Conservation (phyloP, 192 early-diverging fungal genomes). For the Chytriomyces sp. region DNA sequence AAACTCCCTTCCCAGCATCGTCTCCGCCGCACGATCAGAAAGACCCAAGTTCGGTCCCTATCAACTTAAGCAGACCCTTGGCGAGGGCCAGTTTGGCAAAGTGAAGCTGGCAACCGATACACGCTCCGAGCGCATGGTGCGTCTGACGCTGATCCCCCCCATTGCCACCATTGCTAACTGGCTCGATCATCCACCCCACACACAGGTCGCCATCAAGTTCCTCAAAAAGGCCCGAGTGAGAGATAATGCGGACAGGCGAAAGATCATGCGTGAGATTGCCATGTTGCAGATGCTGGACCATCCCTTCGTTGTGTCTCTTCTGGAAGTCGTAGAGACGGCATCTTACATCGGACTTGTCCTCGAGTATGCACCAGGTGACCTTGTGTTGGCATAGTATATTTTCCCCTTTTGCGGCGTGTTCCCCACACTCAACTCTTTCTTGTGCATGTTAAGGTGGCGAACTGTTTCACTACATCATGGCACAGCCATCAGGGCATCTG, state of each 20-base stretch:
- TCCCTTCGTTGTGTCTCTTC: slow-evolving; percentile 86
- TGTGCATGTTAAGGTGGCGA: slow-evolving; percentile 72
- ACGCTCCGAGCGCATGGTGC: neutral
- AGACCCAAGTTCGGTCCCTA: slow-evolving; percentile 53
- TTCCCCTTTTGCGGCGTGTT: no score
- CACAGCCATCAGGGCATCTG: slow-evolving; percentile 80
- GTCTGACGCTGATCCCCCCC: no score
- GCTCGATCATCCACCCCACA: no score
- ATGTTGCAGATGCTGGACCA: slow-evolving; percentile 61
- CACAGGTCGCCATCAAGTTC: slow-evolving; percentile 84
- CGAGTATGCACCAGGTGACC: slow-evolving; percentile 59
- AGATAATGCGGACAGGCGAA: slow-evolving; percentile 12
- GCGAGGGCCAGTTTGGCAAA: slow-evolving; percentile 64
- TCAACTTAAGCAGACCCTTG: slow-evolving; percentile 47
- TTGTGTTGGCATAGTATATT: no score
- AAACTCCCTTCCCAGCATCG: no score
- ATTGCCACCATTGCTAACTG: no score
- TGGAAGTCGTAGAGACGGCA: slow-evolving; percentile 96
- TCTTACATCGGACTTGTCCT: slow-evolving; percentile 96
- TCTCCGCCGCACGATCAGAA: no score
- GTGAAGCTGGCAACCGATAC: slow-evolving; percentile 51
- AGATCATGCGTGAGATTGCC: slow-evolving; percentile 39
- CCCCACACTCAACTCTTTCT: no score
- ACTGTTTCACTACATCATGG: slow-evolving; percentile 95
- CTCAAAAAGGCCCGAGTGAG: slow-evolving; percentile 76